phyloP scores from a whole-genome alignment of 805 yeast species.

The Candida pseudoglaebosa region DNA sequence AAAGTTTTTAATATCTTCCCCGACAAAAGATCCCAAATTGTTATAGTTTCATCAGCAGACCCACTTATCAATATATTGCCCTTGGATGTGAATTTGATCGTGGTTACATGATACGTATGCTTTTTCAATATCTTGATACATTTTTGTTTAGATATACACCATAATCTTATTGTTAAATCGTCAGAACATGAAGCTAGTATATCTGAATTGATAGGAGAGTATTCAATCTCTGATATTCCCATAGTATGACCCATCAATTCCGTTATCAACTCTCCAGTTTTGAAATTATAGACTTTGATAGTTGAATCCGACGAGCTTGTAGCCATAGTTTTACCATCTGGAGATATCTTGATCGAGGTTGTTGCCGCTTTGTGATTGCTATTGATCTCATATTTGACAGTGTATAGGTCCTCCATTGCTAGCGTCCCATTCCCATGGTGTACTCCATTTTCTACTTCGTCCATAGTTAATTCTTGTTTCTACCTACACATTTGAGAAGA shows the following conservation, averaged over 20 bases:
- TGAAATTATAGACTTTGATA: conserved; percentile 23
- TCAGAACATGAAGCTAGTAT: conserved; percentile 83
- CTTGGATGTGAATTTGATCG: conserved; percentile 63
- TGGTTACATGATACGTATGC: conserved; percentile 81
- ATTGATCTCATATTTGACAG: conserved; percentile 1
- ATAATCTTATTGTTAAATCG: conserved; percentile 73
- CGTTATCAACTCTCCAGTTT: conserved; percentile 25
- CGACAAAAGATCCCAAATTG: conserved; percentile 79
- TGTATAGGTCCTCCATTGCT: conserved; percentile 2
- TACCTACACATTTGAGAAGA: conserved; percentile 1
- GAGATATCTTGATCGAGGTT: conserved; percentile 56
- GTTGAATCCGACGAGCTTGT: conserved; percentile 35
- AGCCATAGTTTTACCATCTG: conserved; percentile 57
- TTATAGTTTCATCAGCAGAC: conserved; percentile 84
- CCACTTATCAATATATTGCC: conserved; percentile 82
- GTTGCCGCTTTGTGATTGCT: conserved; percentile 9
- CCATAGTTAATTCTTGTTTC: neutral
- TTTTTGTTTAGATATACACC: conserved; percentile 54
- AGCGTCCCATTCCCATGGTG: neutral
- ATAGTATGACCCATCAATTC: conserved; percentile 54
- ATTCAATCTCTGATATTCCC: conserved; percentile 73
- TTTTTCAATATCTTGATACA: conserved; percentile 55
- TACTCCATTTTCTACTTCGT: neutral
- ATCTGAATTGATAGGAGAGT: conserved; percentile 66
- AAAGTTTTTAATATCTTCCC: conserved; percentile 73